phyloP scores from a whole-genome alignment of 169 alveolate species.

The Neospora caninum region DNA sequence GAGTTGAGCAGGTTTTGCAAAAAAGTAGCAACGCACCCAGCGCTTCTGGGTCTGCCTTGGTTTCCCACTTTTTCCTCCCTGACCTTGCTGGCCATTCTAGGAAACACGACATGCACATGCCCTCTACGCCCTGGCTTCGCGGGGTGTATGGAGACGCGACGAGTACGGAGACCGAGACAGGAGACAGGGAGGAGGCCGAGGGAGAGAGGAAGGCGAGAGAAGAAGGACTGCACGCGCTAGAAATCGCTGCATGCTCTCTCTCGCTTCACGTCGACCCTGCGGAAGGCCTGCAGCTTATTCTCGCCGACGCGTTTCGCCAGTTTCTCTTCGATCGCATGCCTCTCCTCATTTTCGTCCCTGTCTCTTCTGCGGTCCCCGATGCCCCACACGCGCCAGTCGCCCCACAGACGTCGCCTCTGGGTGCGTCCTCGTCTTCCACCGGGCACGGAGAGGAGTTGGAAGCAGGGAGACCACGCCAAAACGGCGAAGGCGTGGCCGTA shows the following conservation, averaged over 20 bases:
- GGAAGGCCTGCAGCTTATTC: slow-evolving; percentile 16
- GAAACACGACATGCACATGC: too few species aligned
- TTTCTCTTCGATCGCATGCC: slow-evolving; percentile 10
- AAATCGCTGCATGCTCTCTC: background rate
- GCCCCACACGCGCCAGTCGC: background rate
- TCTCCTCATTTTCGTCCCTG: background rate
- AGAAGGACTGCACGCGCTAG: background rate
- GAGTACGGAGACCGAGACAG: too few species aligned
- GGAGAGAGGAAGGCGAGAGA: background rate
- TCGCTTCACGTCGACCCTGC: background rate
- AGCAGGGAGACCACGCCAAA: background rate
- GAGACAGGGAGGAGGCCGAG: background rate
- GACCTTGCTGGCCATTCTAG: too few species aligned
- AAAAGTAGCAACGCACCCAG: too few species aligned
- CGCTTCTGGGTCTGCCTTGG: too few species aligned
- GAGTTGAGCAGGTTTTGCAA: background rate
- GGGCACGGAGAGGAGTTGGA: background rate
- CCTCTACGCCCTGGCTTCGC: too few species aligned
- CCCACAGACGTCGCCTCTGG: background rate
- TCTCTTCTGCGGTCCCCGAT: background rate
- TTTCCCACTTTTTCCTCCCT: too few species aligned
- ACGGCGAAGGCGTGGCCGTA: background rate
- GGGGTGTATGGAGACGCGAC: too few species aligned
- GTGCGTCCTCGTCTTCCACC: background rate
- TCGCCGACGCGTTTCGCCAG: background rate